Evolutionary conservation across 1,139 yeast species (phyloP).

Genomic region (Zygosaccharomyces pseudobailii): DNA sequence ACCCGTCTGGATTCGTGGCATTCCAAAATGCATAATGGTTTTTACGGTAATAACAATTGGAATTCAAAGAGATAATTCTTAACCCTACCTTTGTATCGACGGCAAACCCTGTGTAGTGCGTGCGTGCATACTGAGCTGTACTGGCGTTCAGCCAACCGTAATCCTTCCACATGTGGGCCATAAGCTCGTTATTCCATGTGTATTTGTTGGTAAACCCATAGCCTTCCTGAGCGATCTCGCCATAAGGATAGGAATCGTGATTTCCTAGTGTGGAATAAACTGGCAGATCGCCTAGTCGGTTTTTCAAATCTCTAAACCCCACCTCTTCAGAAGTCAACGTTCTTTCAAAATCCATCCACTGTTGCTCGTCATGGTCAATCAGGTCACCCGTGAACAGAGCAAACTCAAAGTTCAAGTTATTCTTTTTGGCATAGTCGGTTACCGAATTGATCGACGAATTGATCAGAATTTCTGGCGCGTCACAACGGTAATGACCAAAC

Average conservation of each 20-base stretch:
- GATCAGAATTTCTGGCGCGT: constrained; percentile 56
- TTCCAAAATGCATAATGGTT: constrained; percentile 61
- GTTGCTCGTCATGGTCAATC: constrained; percentile 54
- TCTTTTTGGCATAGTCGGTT: constrained; percentile 35
- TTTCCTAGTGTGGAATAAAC: constrained; percentile 66
- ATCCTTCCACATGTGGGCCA: constrained; percentile 55
- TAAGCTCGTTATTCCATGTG: constrained; percentile 55
- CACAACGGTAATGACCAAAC: constrained; percentile 60
- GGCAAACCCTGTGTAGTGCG: constrained; percentile 62
- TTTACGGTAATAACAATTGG: constrained; percentile 61
- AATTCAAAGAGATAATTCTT: constrained; percentile 59
- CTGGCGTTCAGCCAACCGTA: constrained; percentile 41
- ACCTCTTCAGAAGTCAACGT: constrained; percentile 51
- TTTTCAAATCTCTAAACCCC: constrained; percentile 51
- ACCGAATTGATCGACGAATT: constrained; percentile 51
- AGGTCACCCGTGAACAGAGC: constrained; percentile 67
- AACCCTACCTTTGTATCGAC: constrained; percentile 53
- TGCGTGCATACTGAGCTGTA: constrained; percentile 35
- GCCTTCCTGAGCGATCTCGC: constrained; percentile 56
- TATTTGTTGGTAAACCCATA: constrained; percentile 47
- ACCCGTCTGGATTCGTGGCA: constrained; percentile 52
- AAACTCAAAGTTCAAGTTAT: constrained; percentile 46
- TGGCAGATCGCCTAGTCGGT: constrained; percentile 49
- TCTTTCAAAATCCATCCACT: constrained; percentile 43
- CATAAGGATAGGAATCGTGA: constrained; percentile 71